Evolutionary conservation across 208 protist species (phyloP), one percentile per base, ranked within the genome.

Genomic region (Leishmania tarentolae): DNA sequence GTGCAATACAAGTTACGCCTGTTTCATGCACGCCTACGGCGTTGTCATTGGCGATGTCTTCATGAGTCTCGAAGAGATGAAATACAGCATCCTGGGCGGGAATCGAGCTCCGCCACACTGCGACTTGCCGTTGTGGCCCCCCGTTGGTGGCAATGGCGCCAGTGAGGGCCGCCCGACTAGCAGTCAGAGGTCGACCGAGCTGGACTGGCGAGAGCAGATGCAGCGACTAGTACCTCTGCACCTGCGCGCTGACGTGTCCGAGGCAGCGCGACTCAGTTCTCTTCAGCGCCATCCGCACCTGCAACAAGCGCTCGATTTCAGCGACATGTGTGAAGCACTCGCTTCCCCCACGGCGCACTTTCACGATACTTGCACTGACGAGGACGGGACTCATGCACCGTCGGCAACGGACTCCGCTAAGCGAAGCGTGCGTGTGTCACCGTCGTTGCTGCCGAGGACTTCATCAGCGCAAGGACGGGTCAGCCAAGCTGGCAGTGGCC

Each of bases 21-120:
- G 81, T 50, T 94, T 94, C 71, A 90, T 93, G 78, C 82, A 86
- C 75, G 74, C 63, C 24, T 88, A 94, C 82, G 83, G 84, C 7
- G 93, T 94, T 57, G 66, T 82, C 13, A 89, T 96, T 73, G 93
- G 88, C 21, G 37, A 56, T 24, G 78, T 85, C 19, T 86, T 79
- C 50, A 0, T 94, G 73, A 89, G 88, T 7, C 81, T 94, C 19
- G 84, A 53, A 42, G 91, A 92, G 53, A 89, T 96, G 71, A 96
- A 96, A 79, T 86, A 94, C 82, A 90, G 89, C 69, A 88, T 96
- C 56, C 82, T 95, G 17, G 81, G 90, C 53, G 86, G 90, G 19
- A 91, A 94, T 75, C 80, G 80, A 28, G 75, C 87, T 13, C 79
- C 87, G 15, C 77, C 75, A 2, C 88, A 85, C 83, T 75, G 75